phyloP scores from a whole-genome alignment of 2,329 filamentous ascomycete genomes.

The Trichoderma oligosporum region DNA sequence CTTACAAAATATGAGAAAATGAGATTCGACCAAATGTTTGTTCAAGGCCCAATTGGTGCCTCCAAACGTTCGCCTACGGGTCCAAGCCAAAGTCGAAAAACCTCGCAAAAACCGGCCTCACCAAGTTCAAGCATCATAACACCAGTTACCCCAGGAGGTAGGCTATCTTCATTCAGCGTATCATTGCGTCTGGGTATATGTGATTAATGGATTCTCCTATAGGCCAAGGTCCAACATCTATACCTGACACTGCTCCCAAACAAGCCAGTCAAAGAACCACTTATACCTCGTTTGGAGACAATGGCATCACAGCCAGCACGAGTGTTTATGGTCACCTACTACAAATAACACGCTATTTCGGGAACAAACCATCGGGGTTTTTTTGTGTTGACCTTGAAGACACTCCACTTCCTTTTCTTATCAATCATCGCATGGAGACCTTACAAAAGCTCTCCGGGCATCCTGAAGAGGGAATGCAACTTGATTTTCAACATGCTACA shows the following conservation, averaged over 20 bases:
- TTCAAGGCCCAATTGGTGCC: too few relatives aligned
- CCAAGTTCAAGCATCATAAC: too few relatives aligned
- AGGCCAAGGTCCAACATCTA: too few relatives aligned
- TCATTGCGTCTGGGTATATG: too few relatives aligned
- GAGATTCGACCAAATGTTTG: too few relatives aligned
- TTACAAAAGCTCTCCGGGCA: background rate
- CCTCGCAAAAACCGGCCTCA: too few relatives aligned
- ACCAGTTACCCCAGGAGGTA: too few relatives aligned
- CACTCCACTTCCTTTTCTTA: background rate
- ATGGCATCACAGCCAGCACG: background rate
- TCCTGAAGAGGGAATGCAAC: background rate
- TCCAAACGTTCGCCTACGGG: too few relatives aligned
- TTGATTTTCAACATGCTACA: background rate
- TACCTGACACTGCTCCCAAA: background rate
- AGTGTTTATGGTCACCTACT: background rate
- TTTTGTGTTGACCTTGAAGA: background rate
- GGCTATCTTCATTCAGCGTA: constrained; percentile 9
- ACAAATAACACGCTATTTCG: background rate
- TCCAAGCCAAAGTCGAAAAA: too few relatives aligned
- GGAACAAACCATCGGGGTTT: background rate
- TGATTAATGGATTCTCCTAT: too few relatives aligned
- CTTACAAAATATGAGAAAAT: too few relatives aligned
- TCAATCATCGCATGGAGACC: background rate
- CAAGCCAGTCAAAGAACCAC: background rate
- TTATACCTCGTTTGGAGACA: background rate